Conservation (phyloP, 768 basidiomycete species). For the Tylopilus cervinicoccineus region DNA sequence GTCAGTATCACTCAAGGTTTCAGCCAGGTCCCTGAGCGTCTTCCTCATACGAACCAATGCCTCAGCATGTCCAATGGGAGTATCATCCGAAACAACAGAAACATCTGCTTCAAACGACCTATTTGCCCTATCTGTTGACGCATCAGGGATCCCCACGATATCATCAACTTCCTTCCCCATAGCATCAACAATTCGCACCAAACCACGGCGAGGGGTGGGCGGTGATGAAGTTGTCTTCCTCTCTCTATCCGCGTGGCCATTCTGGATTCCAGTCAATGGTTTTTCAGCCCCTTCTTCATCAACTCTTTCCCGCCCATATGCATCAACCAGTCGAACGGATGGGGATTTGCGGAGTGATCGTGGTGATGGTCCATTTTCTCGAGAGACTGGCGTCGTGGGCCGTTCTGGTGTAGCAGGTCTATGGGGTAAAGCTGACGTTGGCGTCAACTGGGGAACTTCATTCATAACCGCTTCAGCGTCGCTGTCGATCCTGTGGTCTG, state of each 20-base stretch:
- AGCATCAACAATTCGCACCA: slow-evolving; percentile 62
- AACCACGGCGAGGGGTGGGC: slow-evolving; percentile 30
- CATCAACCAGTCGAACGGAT: slow-evolving; percentile 65
- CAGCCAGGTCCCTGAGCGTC: slow-evolving; percentile 53
- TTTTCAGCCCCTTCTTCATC: slow-evolving; percentile 9
- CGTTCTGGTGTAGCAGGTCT: slow-evolving; percentile 22
- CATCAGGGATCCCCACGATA: slow-evolving; percentile 30
- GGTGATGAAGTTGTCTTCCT: slow-evolving; percentile 11
- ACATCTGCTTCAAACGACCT: slow-evolving; percentile 18
- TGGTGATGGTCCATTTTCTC: slow-evolving; percentile 23
- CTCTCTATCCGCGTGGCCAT: slow-evolving; percentile 18
- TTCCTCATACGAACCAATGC: slow-evolving; percentile 54
- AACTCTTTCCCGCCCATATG: slow-evolving; percentile 53
- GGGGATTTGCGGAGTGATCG: slow-evolving; percentile 45
- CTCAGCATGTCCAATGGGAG: slow-evolving; percentile 39
- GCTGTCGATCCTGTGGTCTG: slow-evolving; percentile 7
- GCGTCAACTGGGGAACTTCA: slow-evolving; percentile 1
- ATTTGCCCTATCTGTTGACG: slow-evolving; percentile 15
- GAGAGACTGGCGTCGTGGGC: slow-evolving; percentile 22
- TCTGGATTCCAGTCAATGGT: not conserved
- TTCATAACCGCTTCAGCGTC: slow-evolving; percentile 2
- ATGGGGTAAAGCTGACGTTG: not conserved
- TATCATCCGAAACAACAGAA: slow-evolving; percentile 22
- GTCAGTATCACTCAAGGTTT: slow-evolving; percentile 55
- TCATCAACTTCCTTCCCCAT: slow-evolving; percentile 60